phyloP scores from a whole-genome alignment of 306 rosid genomes.

The Medicago truncatula region DNA sequence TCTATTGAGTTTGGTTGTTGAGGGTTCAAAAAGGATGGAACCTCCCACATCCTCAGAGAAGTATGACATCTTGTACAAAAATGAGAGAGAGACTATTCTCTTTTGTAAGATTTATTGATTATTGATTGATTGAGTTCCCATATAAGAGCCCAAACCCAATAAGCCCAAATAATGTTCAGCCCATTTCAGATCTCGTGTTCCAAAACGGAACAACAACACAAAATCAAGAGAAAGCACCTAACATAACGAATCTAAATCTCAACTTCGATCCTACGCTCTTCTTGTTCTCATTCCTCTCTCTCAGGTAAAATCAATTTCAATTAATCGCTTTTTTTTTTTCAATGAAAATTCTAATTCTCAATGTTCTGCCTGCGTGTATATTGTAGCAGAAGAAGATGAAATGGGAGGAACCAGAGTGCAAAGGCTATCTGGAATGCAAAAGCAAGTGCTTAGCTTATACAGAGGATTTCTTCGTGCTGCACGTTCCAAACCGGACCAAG shows the following conservation, averaged over 20 bases:
- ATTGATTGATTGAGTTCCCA: no score
- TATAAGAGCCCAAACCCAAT: not conserved
- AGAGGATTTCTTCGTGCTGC: slow-evolving; percentile 82
- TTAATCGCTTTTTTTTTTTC: not conserved
- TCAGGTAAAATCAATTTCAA: slow-evolving; percentile 13
- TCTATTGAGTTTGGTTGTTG: no score
- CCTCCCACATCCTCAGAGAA: no score
- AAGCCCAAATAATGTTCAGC: not conserved
- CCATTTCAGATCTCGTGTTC: not conserved
- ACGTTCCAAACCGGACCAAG: slow-evolving; percentile 65
- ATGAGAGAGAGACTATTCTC: no score
- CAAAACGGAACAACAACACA: no score
- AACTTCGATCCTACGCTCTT: not conserved
- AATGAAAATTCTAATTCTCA: not conserved
- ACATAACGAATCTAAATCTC: not conserved
- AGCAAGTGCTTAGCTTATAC: slow-evolving; percentile 78
- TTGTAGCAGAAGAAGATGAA: slow-evolving; percentile 13
- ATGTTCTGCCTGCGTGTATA: no score
- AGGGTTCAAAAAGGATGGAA: no score
- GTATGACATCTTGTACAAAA: no score
- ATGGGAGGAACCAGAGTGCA: slow-evolving; percentile 59
- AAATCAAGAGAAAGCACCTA: not conserved
- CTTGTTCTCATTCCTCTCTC: not conserved
- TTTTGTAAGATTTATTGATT: no score
- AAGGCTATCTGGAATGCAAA: slow-evolving; percentile 90